Conservation (phyloP, 2,329 filamentous ascomycete genomes). For the Colletotrichum sp. region DNA sequence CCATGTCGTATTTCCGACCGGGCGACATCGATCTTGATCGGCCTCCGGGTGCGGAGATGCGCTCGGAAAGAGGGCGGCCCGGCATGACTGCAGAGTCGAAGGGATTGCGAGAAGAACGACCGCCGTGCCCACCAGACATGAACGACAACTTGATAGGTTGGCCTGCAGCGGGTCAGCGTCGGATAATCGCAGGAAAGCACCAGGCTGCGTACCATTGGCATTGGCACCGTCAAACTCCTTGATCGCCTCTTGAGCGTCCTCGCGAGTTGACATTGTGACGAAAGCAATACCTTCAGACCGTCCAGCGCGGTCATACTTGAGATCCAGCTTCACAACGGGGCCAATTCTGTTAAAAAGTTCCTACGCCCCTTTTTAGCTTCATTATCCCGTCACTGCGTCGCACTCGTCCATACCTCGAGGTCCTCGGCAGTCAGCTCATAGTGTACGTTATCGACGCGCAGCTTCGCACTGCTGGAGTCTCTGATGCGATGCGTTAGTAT, state of each 20-base stretch:
- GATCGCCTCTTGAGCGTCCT: conserved; percentile 77
- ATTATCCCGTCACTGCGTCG: too few species aligned
- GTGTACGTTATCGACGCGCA: conserved; percentile 89
- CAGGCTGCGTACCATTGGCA: conserved; percentile 69
- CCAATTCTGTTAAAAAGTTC: conserved; percentile 83
- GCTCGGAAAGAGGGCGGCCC: conserved; percentile 63
- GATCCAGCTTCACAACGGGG: conserved; percentile 68
- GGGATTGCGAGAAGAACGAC: conserved; percentile 50
- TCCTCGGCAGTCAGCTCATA: conserved; percentile 90
- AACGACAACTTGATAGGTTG: conserved; percentile 81
- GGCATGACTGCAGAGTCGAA: conserved; percentile 62
- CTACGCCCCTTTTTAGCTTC: conserved; percentile 49
- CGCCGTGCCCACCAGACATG: conserved; percentile 54
- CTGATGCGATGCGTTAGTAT: conserved; percentile 36
- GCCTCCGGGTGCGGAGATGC: conserved; percentile 59
- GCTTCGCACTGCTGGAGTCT: conserved; percentile 65
- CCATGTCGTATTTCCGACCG: conserved; percentile 49
- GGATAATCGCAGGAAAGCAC: not conserved
- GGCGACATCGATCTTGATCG: conserved; percentile 69
- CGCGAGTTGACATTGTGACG: conserved; percentile 75
- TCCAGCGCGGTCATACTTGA: conserved; percentile 86
- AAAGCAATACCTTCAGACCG: conserved; percentile 86
- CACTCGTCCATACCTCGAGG: conserved; percentile 65
- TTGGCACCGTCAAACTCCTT: conserved; percentile 88
- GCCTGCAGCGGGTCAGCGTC: conserved; percentile 44